Evolutionary conservation across 2,329 filamentous ascomycete genomes (phyloP), one percentile per base, ranked within the genome.

Genomic region (Cladophialophora carrionii): DNA sequence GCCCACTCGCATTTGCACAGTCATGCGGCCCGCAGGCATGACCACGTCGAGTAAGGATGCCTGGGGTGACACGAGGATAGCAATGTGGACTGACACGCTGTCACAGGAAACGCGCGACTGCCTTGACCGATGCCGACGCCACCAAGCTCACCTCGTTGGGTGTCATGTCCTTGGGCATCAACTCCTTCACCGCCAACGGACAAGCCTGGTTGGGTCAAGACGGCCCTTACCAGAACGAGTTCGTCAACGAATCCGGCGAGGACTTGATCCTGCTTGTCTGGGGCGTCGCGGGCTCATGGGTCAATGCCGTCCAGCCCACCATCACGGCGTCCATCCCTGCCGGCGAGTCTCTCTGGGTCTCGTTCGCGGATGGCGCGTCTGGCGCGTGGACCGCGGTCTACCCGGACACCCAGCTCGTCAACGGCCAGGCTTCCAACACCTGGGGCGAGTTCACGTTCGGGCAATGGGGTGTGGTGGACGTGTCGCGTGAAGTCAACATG

Each of bases 401-500:
- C 63, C 3, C 31, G 12, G 69, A 69, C 53, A 71, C 69, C 48
- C 29, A 65, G 31, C 62, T 72, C n/a, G 56, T 68, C 57, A 70
- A 71, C 49, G 70, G 70, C 49, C 70, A 72, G 49, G 60, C 66
- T 31, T 67, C 57, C 65, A 68, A 72, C 54, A 71, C 70, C 53
- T 72, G 70, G 70, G 68, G 68, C 46, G 70, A 72, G 51, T 71
- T 64, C 63, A 72, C 70, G 37, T 72, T 72, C 55, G 63, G 65
- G 10, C 56, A 67, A 32, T 72, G 62, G 41, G 66, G 69, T 41
- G 68, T 69, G 7, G 69, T 70, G 48, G 69, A 72, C 48, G 70
- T 72, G 24, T 70, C 68, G 2, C 69, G 70, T 22, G 70, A 72
- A 48, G 68, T 70, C 69, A 72, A 72, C 68, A 72, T 72, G 70